Conservation (phyloP, 169 alveolate genomes). For the Plasmodium adleri region DNA sequence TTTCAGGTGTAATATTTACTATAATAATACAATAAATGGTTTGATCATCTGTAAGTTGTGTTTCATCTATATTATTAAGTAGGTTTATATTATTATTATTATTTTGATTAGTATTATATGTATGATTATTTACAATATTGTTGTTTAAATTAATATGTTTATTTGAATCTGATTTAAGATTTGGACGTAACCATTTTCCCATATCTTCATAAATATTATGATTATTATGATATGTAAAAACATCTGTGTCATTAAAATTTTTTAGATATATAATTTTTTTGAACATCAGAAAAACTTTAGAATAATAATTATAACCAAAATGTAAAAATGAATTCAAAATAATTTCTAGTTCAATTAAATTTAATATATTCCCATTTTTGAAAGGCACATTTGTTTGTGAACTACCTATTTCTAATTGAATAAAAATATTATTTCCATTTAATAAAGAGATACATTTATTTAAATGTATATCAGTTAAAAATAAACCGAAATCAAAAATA, state of each 20-base stretch:
- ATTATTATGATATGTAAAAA: constrained; percentile 20
- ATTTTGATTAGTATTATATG: neutral
- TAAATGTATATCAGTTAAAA: constrained; percentile 32
- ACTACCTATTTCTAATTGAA: constrained; percentile 52
- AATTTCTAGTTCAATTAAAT: constrained; percentile 33
- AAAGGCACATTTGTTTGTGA: neutral
- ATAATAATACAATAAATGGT: constrained; percentile 25
- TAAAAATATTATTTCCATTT: constrained; percentile 26
- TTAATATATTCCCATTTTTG: constrained; percentile 15
- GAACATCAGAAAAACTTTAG: constrained; percentile 11
- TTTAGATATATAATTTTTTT: constrained; percentile 35
- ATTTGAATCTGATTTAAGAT: neutral
- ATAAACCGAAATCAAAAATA: constrained; percentile 43
- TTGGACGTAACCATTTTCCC: too few species aligned
- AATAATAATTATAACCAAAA: constrained; percentile 31
- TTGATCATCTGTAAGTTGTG: constrained; percentile 25
- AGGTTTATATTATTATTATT: neutral
- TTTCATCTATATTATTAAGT: constrained; percentile 9
- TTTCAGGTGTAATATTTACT: constrained; percentile 38
- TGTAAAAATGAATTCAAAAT: constrained; percentile 22
- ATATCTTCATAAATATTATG: neutral
- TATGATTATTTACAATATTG: neutral
- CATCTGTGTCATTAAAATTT: neutral
- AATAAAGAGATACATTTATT: constrained; percentile 23
- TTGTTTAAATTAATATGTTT: neutral